These are phyloP conservation scores for Priceomyces haplophilus DNA, from an alignment of 805 yeast species.

Conservation along the genomic window DNA sequence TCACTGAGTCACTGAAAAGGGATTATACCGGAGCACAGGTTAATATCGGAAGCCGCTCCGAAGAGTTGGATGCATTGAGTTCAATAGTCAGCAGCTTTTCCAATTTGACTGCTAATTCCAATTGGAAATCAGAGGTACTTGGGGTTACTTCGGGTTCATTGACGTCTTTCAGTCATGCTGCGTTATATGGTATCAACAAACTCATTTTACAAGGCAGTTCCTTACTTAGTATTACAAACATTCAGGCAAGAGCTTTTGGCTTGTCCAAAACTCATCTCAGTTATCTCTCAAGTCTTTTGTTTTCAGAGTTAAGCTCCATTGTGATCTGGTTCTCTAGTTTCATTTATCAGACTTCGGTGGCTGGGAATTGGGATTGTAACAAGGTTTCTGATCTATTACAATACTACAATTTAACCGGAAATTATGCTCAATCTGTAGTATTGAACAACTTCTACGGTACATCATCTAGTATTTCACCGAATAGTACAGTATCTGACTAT, in stretches of 20 bases:
- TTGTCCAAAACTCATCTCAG: constrained; percentile 5
- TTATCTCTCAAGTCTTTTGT: constrained; percentile 7
- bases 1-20: not conserved
- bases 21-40: not conserved
- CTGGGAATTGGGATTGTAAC: constrained; percentile 10
- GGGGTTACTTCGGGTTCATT: constrained; percentile 4
- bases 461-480: not conserved
- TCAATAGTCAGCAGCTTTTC: not conserved
- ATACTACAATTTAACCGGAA: constrained; percentile 8
- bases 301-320: constrained; percentile 7
- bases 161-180: constrained; percentile 1
- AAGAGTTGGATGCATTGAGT: not conserved
- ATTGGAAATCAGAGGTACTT: constrained; percentile 1
- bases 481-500: not conserved
- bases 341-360: constrained; percentile 6
- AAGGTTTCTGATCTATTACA: constrained; percentile 3
- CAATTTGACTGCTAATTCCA: not conserved
- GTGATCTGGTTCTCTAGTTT: constrained; percentile 11
- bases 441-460: constrained; percentile 3
- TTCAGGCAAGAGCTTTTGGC: constrained; percentile 5
- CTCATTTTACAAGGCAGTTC: not conserved
- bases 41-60: not conserved
- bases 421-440: not conserved
- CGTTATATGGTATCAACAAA: constrained; percentile 5
- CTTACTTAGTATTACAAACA: constrained; percentile 3